Evolutionary conservation across 208 protist species (phyloP).

Genomic region (Entamoeba histolytica): DNA sequence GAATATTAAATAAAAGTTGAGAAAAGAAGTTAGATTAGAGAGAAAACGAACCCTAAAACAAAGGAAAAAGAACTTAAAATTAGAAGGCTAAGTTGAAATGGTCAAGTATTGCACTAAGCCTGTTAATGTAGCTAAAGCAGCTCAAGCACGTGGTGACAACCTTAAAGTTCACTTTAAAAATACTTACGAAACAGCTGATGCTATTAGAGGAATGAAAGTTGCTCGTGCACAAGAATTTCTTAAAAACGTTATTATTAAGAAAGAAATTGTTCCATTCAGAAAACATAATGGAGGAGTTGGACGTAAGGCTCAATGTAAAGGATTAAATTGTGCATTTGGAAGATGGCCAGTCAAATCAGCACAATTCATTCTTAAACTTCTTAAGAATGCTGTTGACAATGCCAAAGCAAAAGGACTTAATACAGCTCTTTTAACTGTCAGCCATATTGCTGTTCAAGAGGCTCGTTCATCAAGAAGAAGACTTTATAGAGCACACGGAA

Average conservation of each 20-base stretch:
- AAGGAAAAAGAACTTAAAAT: not conserved
- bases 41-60: not conserved
- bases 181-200: constrained; percentile 54
- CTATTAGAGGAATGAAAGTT: constrained; percentile 50
- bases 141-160: constrained; percentile 40
- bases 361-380: constrained; percentile 46
- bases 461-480: constrained; percentile 50
- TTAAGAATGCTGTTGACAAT: constrained; percentile 59
- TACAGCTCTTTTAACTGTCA: constrained; percentile 43
- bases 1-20: not conserved
- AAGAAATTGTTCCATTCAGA: constrained; percentile 56
- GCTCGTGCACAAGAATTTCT: constrained; percentile 49
- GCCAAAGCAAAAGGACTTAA: constrained; percentile 55
- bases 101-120: not conserved
- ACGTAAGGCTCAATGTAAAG: constrained; percentile 63
- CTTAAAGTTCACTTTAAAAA: constrained; percentile 67
- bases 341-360: constrained; percentile 59
- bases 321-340: constrained; percentile 35
- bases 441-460: constrained; percentile 59
- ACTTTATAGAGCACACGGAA: constrained; percentile 67
- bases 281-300: constrained; percentile 58
- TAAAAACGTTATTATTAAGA: constrained; percentile 50
- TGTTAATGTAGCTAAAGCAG: not conserved
- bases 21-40: not conserved
- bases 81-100: not conserved